Evolutionary conservation across 2,329 filamentous ascomycete species (phyloP), one percentile per base, ranked within the genome.

Genomic region (Penicillium sclerotiorum): DNA sequence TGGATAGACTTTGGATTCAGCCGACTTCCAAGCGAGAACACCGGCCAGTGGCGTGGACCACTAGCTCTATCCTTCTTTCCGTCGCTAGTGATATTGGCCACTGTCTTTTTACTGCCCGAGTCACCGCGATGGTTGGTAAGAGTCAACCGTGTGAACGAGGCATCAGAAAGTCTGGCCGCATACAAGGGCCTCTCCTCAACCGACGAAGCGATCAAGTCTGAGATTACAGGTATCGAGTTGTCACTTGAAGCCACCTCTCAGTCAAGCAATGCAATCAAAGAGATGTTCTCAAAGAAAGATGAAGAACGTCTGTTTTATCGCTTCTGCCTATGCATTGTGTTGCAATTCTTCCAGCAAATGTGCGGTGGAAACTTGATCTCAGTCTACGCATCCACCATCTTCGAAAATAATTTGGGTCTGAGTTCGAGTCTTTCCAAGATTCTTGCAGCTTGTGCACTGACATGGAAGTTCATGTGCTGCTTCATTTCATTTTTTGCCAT

Each of bases 61-160:
- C 76, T 83, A 37, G 77, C 75, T 4, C 77, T 83, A 54, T 80
- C 83, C 55, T 77, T 81, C 49, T 45, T 80, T 11, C 77, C 81
- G 41, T 77, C 79, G 0, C 45, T 82, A 4, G 66, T 81, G 35
- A 77, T 82, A 21, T 63, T 77, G 28, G 50, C 54, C 17, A 67
- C 74, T 17, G 72, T 80, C 20, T 67, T 77, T 25, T 65, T 71
- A 4, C 66, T 82, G 3, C 80, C 80, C 3, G 81, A 84, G 55
- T 81, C 78, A 0, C 80, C 80, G 5, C 72, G 80, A 38, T 82
- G 79, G 76, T 67, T 83, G 4, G 74, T 82, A 13, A 61, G 79
- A 28, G 77, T 78, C 53, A 78, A 77, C 27, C 67, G 72, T n/a
- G 74, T 80, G 47, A 72, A 79, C 20, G 72, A 78, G 50, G 77